Base-by-base conservation (phyloP, 352 stramenopile species). In the Proteromonas lacertae region DNA sequence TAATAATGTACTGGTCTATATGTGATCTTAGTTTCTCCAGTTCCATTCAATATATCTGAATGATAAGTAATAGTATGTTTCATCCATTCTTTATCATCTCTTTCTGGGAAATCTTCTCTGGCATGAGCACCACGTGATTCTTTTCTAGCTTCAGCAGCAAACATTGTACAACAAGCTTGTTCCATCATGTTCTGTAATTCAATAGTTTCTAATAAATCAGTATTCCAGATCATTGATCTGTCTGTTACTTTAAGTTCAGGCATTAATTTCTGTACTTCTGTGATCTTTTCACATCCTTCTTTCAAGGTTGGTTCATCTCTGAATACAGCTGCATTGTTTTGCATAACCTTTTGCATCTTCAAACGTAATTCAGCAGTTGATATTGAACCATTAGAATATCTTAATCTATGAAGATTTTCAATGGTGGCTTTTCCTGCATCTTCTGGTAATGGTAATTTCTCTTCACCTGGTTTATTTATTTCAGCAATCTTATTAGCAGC, bases 141-240 rank as follows among this genome's bases (percentile, higher is more conserved):
- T 57, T 92, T 92, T 23, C 80, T 58, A 8, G 60, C 64, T 51
- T 93, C 72, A 13, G 80, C 78, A 21, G 57, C 64, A 50, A 90
- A 69, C 63, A 94, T 93, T 8, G 80, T 94, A 23, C 63, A 73
- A 2, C 71, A 56, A 25, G 80, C 78, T 44, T 79, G 88, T 1
- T 52, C 62, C 1, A 94, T 24, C 12, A 91, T 51, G 50, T 91
- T 91, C 30, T 70, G 61, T 35, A 91, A 52, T 56, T 91, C 74
- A n/a, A 90, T 54, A 16, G 76, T 89, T 55, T 94, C 80, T 16
- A 89, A 75, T 4, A 94, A 55, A 48, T 94, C 77, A 20, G 78
- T 92, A 54, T 93, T 94, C 80, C 80, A 93, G 40, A 92, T 77
- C 0, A 92, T 56, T 40, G 66, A 87, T 29, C 77, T 70, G 55